phyloP scores from a whole-genome alignment of 306 rosid genomes.

The Sindora glabra region DNA sequence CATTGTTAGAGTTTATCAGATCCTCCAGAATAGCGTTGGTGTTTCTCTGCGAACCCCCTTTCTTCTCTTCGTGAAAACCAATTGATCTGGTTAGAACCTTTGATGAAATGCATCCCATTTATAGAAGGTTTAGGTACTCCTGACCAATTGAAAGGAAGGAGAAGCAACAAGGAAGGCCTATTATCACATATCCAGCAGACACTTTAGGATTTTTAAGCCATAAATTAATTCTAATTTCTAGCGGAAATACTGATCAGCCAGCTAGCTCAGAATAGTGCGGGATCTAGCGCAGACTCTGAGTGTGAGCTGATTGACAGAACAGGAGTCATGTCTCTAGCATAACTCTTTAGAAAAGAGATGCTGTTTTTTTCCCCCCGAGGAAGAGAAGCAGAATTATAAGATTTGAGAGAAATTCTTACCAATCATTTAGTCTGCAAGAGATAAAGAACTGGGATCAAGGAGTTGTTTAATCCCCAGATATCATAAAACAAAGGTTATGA shows the following conservation, averaged over 20 bases:
- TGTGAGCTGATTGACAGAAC: too few species aligned
- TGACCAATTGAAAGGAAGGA: neutral
- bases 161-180: too few species aligned
- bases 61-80: conserved; percentile 31
- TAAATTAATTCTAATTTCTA: too few species aligned
- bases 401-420: conserved; percentile 12
- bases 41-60: conserved; percentile 14
- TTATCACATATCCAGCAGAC: too few species aligned
- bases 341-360: too few species aligned
- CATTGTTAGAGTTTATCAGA: conserved; percentile 17
- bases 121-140: conserved; percentile 12
- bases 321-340: too few species aligned
- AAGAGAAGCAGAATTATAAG: conserved; percentile 7
- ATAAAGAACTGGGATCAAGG: conserved; percentile 1
- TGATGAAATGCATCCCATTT: conserved; percentile 54
- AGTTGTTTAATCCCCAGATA: neutral
- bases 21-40: conserved; percentile 36
- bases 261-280: too few species aligned
- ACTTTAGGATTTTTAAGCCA: too few species aligned
- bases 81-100: conserved; percentile 33
- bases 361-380: too few species aligned
- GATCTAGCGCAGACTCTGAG: too few species aligned
- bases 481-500: neutral
- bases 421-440: conserved; percentile 10
- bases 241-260: too few species aligned